phyloP scores from a whole-genome alignment of 116 monocot species.

The Trichopus zeylanicus region DNA sequence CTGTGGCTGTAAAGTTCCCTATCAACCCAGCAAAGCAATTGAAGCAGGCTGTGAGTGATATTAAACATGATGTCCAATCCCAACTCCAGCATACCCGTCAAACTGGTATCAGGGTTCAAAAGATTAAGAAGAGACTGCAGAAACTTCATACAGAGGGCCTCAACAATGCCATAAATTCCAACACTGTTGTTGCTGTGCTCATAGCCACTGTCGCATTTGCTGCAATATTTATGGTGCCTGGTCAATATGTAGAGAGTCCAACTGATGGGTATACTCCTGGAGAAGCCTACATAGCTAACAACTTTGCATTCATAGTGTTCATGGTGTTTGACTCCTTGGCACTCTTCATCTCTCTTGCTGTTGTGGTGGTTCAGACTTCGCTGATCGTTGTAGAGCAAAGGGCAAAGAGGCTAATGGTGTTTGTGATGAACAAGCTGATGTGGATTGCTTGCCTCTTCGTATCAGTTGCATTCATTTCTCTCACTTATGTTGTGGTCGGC shows the following conservation, averaged over 20 bases:
- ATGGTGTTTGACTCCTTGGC: slow-evolving; percentile 72
- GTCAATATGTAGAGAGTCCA: slow-evolving; percentile 36
- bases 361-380: slow-evolving; percentile 34
- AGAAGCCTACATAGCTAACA: slow-evolving; percentile 65
- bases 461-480: slow-evolving; percentile 25
- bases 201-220: slow-evolving; percentile 97
- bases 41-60: slow-evolving; percentile 84
- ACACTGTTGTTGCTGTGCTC: slow-evolving; percentile 87
- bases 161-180: slow-evolving; percentile 96
- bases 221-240: slow-evolving; percentile 85
- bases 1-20: slow-evolving; percentile 20
- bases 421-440: slow-evolving; percentile 52
- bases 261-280: slow-evolving; percentile 28
- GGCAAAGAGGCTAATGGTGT: slow-evolving; percentile 34
- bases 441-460: slow-evolving; percentile 37
- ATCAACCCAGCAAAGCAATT: slow-evolving; percentile 68
- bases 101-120: slow-evolving; percentile 59
- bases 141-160: slow-evolving; percentile 86
- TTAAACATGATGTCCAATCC: slow-evolving; percentile 83
- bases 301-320: slow-evolving; percentile 67
- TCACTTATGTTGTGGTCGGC: slow-evolving; percentile 28
- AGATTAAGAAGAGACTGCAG: slow-evolving; percentile 67
- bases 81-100: slow-evolving; percentile 75
- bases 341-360: slow-evolving; percentile 32
- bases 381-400: slow-evolving; percentile 28